Base-by-base conservation (phyloP, 1,284 basidiomycete species). In the Ceratobasidium sp. region DNA sequence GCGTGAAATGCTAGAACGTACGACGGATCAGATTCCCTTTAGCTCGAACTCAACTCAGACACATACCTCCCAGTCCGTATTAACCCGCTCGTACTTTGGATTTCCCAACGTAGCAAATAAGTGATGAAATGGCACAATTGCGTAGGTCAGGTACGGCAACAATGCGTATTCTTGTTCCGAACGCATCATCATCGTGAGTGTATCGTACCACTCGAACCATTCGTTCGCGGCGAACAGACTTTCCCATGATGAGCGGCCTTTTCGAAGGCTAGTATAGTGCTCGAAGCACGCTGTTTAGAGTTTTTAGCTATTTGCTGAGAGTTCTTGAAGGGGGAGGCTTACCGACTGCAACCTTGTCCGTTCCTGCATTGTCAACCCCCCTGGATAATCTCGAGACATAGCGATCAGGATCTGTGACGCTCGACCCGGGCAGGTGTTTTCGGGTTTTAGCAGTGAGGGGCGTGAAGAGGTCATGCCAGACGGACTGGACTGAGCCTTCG, bases 331-430 rank as follows among this genome's bases (percentile, higher is more conserved):
- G 51, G 54, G 64, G 17, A 45, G 73, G 74, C 81, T 72, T 75
- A 91, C 96, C 97, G 76, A 92, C 88, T 19, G 95, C 91, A 74
- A 99, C 86, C 80, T 89, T 92, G 80, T 92, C 93, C 75, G 94
- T 90, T n/a, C 95, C 97, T 80, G 91, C 92, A 0, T 89, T 87
- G 74, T 94, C 93, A 36, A 98, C 86, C 74, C 91, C 89, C 67
- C 88, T 87, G 75, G 91, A 90, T 36, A 99, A 86, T 45, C 96
- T 87, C 63, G 87, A 87, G 27, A 98, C 92, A 81, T 93, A 98
- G 80, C 86, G 87, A 9, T 85, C 83, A 78, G 95, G 93, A 66
- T 95, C 92, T 44, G 86, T 87, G 36, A 91, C 91, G 14, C 83
- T 84, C 65, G 95, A 80, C 3, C 89, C 93, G 15, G 93, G 83